phyloP scores from a whole-genome alignment of 2,329 filamentous ascomycete genomes.

The Raffaelea albimanens region DNA sequence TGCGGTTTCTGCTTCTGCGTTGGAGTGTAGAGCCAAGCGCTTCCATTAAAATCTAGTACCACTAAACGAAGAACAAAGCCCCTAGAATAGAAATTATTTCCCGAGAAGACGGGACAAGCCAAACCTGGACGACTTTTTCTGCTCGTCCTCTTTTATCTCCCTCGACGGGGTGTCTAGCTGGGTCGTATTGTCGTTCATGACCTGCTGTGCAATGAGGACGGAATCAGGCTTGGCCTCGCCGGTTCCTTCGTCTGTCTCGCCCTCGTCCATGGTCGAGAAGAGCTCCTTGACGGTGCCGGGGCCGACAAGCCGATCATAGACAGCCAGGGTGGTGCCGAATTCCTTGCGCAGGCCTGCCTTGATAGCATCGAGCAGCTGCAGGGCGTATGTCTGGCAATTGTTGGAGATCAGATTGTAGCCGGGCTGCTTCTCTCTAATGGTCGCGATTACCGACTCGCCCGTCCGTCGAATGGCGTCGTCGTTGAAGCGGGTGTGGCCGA shows the following conservation, averaged over 20 bases:
- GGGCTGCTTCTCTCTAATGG: slow-evolving; percentile 36
- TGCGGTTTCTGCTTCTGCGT: too few relatives aligned
- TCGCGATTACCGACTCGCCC: slow-evolving; percentile 42
- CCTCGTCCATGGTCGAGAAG: slow-evolving; percentile 20
- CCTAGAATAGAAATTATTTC: too few relatives aligned
- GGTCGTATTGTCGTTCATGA: slow-evolving; percentile 45
- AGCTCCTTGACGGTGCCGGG: slow-evolving; percentile 40
- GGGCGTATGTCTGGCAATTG: slow-evolving; percentile 50
- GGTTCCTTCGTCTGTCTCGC: neutral
- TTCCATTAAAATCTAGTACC: too few relatives aligned
- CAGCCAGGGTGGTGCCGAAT: slow-evolving; percentile 43
- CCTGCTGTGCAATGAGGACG: slow-evolving; percentile 37
- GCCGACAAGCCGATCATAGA: slow-evolving; percentile 42
- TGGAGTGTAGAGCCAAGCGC: too few relatives aligned
- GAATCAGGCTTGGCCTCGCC: slow-evolving; percentile 25
- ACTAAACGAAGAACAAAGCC: too few relatives aligned
- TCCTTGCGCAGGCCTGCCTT: slow-evolving; percentile 39
- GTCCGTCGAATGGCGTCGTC: slow-evolving; percentile 41
- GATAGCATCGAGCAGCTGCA: slow-evolving; percentile 43
- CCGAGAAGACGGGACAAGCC: too few relatives aligned
- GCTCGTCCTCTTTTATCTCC: too few relatives aligned
- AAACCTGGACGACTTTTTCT: too few relatives aligned
- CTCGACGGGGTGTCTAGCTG: slow-evolving; percentile 30
- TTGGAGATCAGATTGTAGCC: slow-evolving; percentile 51
- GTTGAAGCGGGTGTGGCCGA: slow-evolving; percentile 44